Percentiles rank a stretch among this genome's conserved stretches.
phyloP scores from a whole-genome alignment of 495 filamentous ascomycete species.

The Xylaria nigripes region DNA sequence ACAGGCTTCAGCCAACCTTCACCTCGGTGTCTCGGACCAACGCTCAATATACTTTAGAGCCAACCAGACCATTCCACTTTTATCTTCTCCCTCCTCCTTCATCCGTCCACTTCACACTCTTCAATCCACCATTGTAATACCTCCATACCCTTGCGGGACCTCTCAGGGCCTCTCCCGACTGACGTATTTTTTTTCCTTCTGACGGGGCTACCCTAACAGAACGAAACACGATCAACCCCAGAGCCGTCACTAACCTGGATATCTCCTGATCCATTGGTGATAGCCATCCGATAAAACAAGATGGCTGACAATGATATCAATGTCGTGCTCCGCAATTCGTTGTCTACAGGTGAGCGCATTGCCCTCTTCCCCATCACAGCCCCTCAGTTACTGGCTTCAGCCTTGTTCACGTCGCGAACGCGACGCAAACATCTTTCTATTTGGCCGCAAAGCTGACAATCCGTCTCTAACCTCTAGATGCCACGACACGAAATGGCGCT shows the following conservation, averaged over 20 bases:
- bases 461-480: slow-evolving; percentile 53
- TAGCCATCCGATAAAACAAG: slow-evolving; percentile 13
- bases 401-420: slow-evolving; percentile 1
- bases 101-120: slow-evolving; percentile 1
- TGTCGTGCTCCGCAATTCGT: slow-evolving; percentile 77
- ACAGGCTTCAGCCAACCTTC: slow-evolving; percentile 6
- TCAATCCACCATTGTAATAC: slow-evolving; percentile 8
- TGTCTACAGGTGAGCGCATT: slow-evolving; percentile 69
- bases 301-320: slow-evolving; percentile 49
- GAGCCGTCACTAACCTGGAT: slow-evolving; percentile 12
- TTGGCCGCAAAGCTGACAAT: slow-evolving; percentile 13
- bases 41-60: slow-evolving; percentile 6
- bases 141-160: slow-evolving; percentile 11
- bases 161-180: slow-evolving; percentile 9
- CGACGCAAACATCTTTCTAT: slow-evolving; percentile 16
- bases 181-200: slow-evolving; percentile 16
- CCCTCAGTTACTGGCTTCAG: slow-evolving; percentile 4
- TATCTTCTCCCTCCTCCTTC: slow-evolving; percentile 18
- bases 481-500: slow-evolving; percentile 75
- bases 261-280: slow-evolving; percentile 18
- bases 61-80: slow-evolving; percentile 3
- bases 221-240: not conserved
- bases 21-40: slow-evolving; percentile 8
- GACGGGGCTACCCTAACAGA: slow-evolving; percentile 5
- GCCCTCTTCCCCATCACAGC: slow-evolving; percentile 5